phyloP scores from a whole-genome alignment of 495 filamentous ascomycete genomes.

The Arthonia radiata region DNA sequence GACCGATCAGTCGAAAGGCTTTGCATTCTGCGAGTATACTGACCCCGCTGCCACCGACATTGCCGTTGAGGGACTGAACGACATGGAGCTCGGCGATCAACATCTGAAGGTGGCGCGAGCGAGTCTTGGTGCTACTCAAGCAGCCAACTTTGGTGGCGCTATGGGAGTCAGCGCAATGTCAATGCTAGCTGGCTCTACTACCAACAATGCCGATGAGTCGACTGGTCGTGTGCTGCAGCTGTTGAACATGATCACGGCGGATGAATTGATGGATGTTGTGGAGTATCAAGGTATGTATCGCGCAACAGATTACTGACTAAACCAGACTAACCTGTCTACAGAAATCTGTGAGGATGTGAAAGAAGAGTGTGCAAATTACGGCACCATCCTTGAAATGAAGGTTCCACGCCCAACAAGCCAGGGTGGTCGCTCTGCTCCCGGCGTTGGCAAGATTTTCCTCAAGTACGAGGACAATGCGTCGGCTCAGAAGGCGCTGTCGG shows the following conservation, averaged over 20 bases:
- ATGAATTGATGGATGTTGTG: conserved; percentile 80
- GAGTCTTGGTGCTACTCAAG: conserved; percentile 79
- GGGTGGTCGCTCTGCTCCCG: conserved; percentile 53
- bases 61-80: conserved; percentile 74
- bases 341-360: conserved; percentile 86
- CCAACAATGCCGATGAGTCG: conserved; percentile 41
- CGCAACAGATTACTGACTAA: conserved; percentile 1
- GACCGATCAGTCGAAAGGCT: conserved; percentile 80
- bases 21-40: conserved; percentile 88
- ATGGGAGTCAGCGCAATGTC: conserved; percentile 98
- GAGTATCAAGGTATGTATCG: conserved; percentile 60
- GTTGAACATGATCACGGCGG: conserved; percentile 92
- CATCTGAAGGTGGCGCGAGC: conserved; percentile 67
- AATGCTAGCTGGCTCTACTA: conserved; percentile 91
- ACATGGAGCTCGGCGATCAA: conserved; percentile 74
- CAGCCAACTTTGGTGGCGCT: conserved; percentile 61
- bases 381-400: conserved; percentile 61
- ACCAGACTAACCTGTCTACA: conserved; percentile 15
- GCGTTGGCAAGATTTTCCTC: conserved; percentile 94
- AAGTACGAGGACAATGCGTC: conserved; percentile 63
- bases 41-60: conserved; percentile 56
- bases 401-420: conserved; percentile 69
- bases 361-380: conserved; percentile 83
- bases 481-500: conserved; percentile 60
- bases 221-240: conserved; percentile 65